Base-by-base conservation (phyloP, 2,329 filamentous ascomycete species). In the Colletotrichum sp. region DNA sequence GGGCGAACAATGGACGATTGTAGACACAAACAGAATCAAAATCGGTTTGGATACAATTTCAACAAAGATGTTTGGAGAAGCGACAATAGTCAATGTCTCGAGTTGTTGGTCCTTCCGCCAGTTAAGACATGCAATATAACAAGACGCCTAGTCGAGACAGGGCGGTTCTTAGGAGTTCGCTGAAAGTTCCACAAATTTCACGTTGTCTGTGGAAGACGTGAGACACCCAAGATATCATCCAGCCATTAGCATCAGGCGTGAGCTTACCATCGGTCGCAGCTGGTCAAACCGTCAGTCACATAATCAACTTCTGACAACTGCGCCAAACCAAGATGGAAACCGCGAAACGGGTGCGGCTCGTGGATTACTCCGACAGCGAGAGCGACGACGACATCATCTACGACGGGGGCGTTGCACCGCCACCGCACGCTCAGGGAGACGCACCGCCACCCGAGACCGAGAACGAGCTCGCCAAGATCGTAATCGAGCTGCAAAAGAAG, bases 391-490 rank as follows among this genome's bases (percentile, higher is more conserved):
- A n/a, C 16, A n/a, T n/a, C 24, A 24, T 24, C 24, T 24, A 5
- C 10, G 9, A 21, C 5, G 59, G 8, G 9, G 8, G 12, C 59
- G 0, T n/a, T 32, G 18, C 59, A 36, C 8, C 28, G 28, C 21
- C 52, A 10, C 15, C 13, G 16, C 15, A 18, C 6, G 16, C 24
- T 1, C 21, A 55, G 12, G 65, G 1, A 4, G 26, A 3, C 7
- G 39, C 18, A 57, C 26, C 6, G 9, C 32, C 68, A 15, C 36
- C 68, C 8, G 52, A 66, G 28, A 70, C 62, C 34, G 68, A 62
- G 21, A 71, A 72, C n/a, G 72, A 71, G 30, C 30, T 75, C 5
- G 68, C 72, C 3, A 30, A 30, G 16, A 67, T 72, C 62, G 72
- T 76, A 8, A 68, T 76, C 4, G 55, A 32, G 12, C 30, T 76